Evolutionary conservation across 2,329 filamentous ascomycete genomes (phyloP), one percentile per base, ranked within the genome.

Genomic region (Xylariaceae sp.): DNA sequence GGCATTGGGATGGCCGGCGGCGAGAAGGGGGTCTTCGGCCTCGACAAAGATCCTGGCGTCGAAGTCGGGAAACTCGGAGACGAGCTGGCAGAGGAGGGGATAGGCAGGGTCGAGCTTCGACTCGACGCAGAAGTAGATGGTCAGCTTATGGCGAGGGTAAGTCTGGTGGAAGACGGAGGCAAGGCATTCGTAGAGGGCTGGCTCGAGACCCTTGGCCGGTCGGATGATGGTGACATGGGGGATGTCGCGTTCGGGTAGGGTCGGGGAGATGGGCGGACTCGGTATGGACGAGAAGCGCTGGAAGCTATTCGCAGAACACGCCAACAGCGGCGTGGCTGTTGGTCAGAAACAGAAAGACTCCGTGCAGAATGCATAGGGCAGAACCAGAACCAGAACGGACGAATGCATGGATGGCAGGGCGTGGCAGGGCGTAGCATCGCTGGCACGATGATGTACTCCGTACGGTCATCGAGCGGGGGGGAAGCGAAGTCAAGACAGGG

Each of bases 221-320:
- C 94, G 89, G 66, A 99, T 92, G 62, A 96, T 82, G 37, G 94
- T 97, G 68, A 99, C 82, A 76, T 90, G 87, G 13, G 92, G 93
- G 2, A 91, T 79, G 45, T 86, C 76, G 65, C 81, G 72, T 47
- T 75, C 69, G 3, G 75, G 73, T 0, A 87, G 74, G 0, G 73
- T 73, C 1, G 83, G 75, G 2, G 84, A 84, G 13, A 81, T 71
- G 4, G 83, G 76, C 4, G 77, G 73, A n/a, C 71, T 69, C 1
- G 80, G 80, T 2, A 74, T 76, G 1, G 72, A 74, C 0, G 82
- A 82, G 71, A 82, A 84, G 66, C 79, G 72, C 48, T 77, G 78
- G 66, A 83, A 82, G 62, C 85, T 82, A 55, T 61, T 15, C n/a
- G 23, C 23, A 34, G 49, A n/a, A 51, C 4, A 51, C 17, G 18